Percentiles rank a stretch among this genome's conserved stretches.
Evolutionary conservation across 148 eudicot genomes (phyloP).

Genomic region (Polygonum aviculare): DNA sequence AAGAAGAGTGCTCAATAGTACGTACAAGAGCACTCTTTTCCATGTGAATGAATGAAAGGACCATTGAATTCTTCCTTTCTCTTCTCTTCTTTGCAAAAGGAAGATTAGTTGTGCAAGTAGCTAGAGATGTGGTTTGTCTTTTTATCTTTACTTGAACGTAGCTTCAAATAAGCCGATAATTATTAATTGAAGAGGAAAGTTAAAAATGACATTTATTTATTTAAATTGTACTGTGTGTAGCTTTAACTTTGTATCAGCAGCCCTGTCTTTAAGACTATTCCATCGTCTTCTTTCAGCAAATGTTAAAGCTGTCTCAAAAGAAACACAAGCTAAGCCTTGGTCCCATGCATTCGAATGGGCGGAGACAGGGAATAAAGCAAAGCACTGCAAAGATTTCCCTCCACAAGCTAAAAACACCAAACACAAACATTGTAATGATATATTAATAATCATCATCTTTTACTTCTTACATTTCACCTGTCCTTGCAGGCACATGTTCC

Average conservation of each 20-base stretch:
- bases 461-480: slow-evolving; percentile 30
- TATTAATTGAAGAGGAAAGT: background rate
- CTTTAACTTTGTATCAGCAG: slow-evolving; percentile 49
- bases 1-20: slow-evolving; percentile 12
- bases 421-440: slow-evolving; percentile 48
- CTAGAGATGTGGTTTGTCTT: background rate
- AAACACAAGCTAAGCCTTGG: slow-evolving; percentile 23
- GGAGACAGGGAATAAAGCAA: slow-evolving; percentile 16
- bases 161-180: background rate
- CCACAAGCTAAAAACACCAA: slow-evolving; percentile 20
- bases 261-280: slow-evolving; percentile 73
- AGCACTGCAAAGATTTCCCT: slow-evolving; percentile 15
- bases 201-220: background rate
- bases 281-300: slow-evolving; percentile 31
- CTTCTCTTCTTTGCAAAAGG: background rate
- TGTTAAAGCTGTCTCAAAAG: slow-evolving; percentile 16
- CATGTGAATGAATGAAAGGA: slow-evolving; percentile 28
- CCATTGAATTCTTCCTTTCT: slow-evolving; percentile 3
- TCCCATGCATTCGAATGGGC: slow-evolving; percentile 22
- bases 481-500: slow-evolving; percentile 65
- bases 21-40: slow-evolving; percentile 62
- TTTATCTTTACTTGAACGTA: background rate
- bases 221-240: slow-evolving; percentile 8
- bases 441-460: slow-evolving; percentile 62
- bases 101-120: too few species aligned